Evolutionary conservation across 140 eudicot species (phyloP).

Genomic region (Erigeron philadelphicus): DNA sequence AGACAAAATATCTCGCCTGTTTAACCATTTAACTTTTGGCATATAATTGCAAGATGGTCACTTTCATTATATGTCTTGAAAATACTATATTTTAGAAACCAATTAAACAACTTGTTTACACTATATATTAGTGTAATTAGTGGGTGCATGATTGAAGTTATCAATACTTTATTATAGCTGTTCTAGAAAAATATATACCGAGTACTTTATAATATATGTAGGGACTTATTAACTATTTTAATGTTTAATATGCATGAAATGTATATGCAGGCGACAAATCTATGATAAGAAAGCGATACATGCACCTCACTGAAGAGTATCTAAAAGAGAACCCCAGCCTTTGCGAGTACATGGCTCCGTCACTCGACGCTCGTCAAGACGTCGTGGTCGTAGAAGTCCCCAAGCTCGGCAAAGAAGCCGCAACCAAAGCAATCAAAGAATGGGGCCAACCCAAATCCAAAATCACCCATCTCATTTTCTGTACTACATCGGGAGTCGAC

Average conservation of each 20-base stretch:
- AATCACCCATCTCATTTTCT: conserved; percentile 39
- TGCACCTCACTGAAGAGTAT: conserved; percentile 64
- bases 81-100: no score
- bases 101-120: no score
- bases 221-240: background rate
- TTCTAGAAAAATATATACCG: no score
- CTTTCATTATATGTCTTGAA: no score
- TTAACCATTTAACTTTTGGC: no score
- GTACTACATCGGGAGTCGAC: conserved; percentile 48
- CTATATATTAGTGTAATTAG: no score
- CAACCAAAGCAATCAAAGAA: conserved; percentile 39
- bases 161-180: no score
- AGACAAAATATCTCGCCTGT: no score
- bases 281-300: conserved; percentile 55
- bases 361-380: conserved; percentile 70
- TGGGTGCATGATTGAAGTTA: no score
- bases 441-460: conserved; percentile 40
- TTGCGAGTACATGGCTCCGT: conserved; percentile 67
- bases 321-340: conserved; percentile 53
- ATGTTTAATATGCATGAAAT: conserved; percentile 1
- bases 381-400: conserved; percentile 68
- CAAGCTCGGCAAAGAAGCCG: conserved; percentile 41
- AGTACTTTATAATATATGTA: no score
- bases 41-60: no score
- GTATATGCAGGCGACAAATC: conserved; percentile 62